Conservation (phyloP, 179 eudicot genomes). For the Sideroxylon spinosum region DNA sequence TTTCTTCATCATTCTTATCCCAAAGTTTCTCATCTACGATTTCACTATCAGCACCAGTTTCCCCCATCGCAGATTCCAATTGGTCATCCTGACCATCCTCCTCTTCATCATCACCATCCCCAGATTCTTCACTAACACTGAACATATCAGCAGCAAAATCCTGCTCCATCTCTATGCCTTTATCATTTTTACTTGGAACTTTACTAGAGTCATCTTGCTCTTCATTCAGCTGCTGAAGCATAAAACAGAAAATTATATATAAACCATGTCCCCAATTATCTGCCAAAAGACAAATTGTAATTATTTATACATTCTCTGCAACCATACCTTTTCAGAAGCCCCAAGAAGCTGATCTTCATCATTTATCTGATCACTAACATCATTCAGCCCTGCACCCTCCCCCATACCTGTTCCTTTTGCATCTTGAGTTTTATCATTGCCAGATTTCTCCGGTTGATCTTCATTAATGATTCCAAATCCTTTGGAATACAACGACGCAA, state of each 20-base stretch:
- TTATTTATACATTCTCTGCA: neutral
- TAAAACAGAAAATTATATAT: conserved; percentile 2
- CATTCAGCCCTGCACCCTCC: conserved; percentile 76
- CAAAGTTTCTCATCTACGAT: conserved; percentile 69
- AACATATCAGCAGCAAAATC: conserved; percentile 60
- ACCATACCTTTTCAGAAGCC: conserved; percentile 60
- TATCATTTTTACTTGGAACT: conserved; percentile 51
- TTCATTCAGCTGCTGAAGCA: conserved; percentile 47
- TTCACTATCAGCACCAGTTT: conserved; percentile 59
- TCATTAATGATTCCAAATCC: conserved; percentile 70
- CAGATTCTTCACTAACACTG: conserved; percentile 82
- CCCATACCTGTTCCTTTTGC: conserved; percentile 94
- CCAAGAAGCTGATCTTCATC: conserved; percentile 94
- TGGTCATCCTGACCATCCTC: conserved; percentile 53
- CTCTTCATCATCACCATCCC: conserved; percentile 49
- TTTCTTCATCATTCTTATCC: conserved; percentile 66
- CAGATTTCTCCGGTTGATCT: conserved; percentile 49
- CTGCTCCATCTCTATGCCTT: conserved; percentile 86
- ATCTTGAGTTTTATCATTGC: conserved; percentile 48
- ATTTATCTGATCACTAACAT: conserved; percentile 84
- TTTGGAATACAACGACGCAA: conserved; percentile 67
- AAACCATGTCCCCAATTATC: neutral
- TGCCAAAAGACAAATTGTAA: neutral
- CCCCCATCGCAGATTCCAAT: conserved; percentile 69
- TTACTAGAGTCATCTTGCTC: conserved; percentile 47